Evolutionary conservation across 495 filamentous ascomycete species (phyloP).

Genomic region (Penicillium chermesinum): DNA sequence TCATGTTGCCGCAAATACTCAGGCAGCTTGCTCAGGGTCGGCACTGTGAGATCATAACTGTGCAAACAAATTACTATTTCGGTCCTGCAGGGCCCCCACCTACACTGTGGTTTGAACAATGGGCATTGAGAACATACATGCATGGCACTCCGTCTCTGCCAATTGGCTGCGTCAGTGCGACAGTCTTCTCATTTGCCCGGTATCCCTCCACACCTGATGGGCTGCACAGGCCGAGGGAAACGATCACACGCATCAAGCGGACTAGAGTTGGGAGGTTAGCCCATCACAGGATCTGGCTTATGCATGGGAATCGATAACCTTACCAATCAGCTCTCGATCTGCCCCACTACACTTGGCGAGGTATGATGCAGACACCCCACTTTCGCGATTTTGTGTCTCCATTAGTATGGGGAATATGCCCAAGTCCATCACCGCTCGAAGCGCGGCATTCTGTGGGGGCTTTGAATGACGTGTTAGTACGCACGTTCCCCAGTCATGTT

Average conservation of each 20-base stretch:
- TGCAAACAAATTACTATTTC: no score
- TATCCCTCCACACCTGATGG: slow-evolving; percentile 23
- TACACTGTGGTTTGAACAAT: neutral
- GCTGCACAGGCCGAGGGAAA: slow-evolving; percentile 29
- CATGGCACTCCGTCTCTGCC: slow-evolving; percentile 34
- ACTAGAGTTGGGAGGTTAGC: slow-evolving; percentile 15
- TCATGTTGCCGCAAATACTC: slow-evolving; percentile 27
- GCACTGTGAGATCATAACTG: slow-evolving; percentile 35
- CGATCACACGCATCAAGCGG: slow-evolving; percentile 37
- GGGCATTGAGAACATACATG: slow-evolving; percentile 30
- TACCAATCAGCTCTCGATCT: slow-evolving; percentile 30
- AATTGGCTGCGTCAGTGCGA: slow-evolving; percentile 30
- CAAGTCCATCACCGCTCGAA: slow-evolving; percentile 32
- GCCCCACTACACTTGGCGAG: slow-evolving; percentile 25
- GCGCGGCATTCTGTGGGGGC: slow-evolving; percentile 39
- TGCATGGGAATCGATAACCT: neutral
- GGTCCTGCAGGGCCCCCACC: no score
- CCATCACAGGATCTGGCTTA: neutral
- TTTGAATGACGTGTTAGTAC: slow-evolving; percentile 8
- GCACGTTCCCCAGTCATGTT: no score
- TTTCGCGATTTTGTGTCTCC: slow-evolving; percentile 13
- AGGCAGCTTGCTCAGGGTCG: slow-evolving; percentile 31
- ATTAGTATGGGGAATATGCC: slow-evolving; percentile 28
- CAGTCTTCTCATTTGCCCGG: slow-evolving; percentile 28
- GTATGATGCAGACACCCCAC: slow-evolving; percentile 25